A percentile compares a stretch with the other conserved stretches of the same genome.
phyloP scores from a whole-genome alignment of 441 rosid genomes.

The Codiaeum variegatum region DNA sequence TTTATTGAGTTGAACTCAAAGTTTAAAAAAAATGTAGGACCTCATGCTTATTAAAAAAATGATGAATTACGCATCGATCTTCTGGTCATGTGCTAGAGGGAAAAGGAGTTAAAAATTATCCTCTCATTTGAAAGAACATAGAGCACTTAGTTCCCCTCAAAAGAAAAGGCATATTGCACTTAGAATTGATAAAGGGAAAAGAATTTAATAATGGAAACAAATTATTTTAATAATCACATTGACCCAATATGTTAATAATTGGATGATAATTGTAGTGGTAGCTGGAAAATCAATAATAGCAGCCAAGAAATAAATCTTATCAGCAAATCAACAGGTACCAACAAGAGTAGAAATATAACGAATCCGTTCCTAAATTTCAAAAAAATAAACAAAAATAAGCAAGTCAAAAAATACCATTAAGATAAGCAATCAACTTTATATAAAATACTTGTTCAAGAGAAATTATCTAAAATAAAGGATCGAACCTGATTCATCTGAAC shows the following conservation, averaged over 20 bases:
- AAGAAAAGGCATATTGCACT: neutral
- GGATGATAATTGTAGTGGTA: neutral
- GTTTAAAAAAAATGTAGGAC: neutral
- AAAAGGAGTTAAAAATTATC: neutral
- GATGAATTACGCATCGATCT: neutral
- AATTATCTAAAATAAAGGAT: conserved; percentile 3
- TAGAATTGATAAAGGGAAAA: neutral
- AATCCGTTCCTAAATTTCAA: neutral
- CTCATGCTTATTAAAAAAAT: neutral
- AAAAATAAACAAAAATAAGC: neutral
- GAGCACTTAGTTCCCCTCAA: neutral
- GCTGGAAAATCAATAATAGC: conserved; percentile 1
- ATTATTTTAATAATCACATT: neutral
- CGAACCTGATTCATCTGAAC: conserved; percentile 46
- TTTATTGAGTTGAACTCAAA: no score
- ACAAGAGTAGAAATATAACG: neutral
- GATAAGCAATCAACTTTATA: no score
- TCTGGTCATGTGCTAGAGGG: neutral
- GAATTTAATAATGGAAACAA: neutral
- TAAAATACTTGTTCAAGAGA: no score
- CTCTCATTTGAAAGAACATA: neutral
- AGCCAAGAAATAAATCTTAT: neutral
- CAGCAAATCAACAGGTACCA: conserved; percentile 12
- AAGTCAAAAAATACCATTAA: neutral
- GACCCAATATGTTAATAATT: neutral